Evolutionary conservation across 768 basidiomycete genomes (phyloP).

Genomic region (Xanthoconium purpureum): DNA sequence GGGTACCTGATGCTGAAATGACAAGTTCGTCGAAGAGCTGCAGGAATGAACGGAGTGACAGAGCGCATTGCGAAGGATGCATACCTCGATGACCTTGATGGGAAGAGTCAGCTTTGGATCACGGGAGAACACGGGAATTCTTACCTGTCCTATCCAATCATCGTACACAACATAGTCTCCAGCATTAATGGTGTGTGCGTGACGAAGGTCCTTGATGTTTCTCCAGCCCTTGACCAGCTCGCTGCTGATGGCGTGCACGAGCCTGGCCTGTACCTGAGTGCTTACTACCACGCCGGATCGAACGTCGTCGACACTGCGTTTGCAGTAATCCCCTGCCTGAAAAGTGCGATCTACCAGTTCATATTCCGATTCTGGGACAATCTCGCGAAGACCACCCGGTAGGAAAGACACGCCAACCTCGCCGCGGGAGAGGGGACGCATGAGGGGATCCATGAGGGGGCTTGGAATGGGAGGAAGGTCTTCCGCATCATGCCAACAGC

Average conservation of each 20-base stretch:
- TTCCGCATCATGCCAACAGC: slow-evolving; percentile 88
- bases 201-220: slow-evolving; percentile 53
- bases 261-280: slow-evolving; percentile 57
- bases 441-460: slow-evolving; percentile 58
- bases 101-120: slow-evolving; percentile 10
- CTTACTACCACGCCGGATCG: slow-evolving; percentile 73
- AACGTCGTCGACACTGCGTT: slow-evolving; percentile 70
- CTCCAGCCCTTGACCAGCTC: slow-evolving; percentile 63
- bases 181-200: slow-evolving; percentile 59
- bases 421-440: slow-evolving; percentile 70
- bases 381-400: slow-evolving; percentile 54
- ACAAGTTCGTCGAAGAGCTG: slow-evolving; percentile 84
- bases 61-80: slow-evolving; percentile 14
- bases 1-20: slow-evolving; percentile 61
- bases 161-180: slow-evolving; percentile 80
- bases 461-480: slow-evolving; percentile 49
- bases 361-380: slow-evolving; percentile 67
- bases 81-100: slow-evolving; percentile 71
- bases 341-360: slow-evolving; percentile 73
- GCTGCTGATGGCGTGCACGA: slow-evolving; percentile 73
- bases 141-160: slow-evolving; percentile 89
- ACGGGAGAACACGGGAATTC: slow-evolving; percentile 20
- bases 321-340: slow-evolving; percentile 78
- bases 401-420: slow-evolving; percentile 82
- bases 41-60: slow-evolving; percentile 12